Percentiles rank a stretch among this genome's conserved stretches.
Conservation (phyloP, 2,329 filamentous ascomycete genomes). For the Remersonia thermophila region DNA sequence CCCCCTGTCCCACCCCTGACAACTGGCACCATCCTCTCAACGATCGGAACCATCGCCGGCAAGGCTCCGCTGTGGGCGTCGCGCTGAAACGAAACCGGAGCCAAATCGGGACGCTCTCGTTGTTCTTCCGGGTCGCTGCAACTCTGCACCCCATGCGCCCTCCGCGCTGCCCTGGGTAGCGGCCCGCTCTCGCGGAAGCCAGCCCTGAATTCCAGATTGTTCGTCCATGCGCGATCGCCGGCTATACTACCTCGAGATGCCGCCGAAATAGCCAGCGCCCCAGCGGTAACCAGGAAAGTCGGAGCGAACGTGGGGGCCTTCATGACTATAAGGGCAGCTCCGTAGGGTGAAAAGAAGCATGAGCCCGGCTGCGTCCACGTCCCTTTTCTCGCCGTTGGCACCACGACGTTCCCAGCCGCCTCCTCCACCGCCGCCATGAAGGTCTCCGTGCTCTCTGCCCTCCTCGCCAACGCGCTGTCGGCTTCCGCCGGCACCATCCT, state of each 20-base stretch:
- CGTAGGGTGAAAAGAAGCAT: background rate
- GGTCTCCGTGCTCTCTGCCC: constrained; percentile 12
- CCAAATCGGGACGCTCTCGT: constrained; percentile 12
- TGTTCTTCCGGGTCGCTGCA: constrained; percentile 15
- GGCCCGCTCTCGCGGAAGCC: constrained; percentile 13
- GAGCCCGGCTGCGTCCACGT: no score
- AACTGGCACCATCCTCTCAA: constrained; percentile 5
- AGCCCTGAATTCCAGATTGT: background rate
- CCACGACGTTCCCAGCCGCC: background rate
- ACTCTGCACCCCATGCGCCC: constrained; percentile 8
- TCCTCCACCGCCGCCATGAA: constrained; percentile 12
- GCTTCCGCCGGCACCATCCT: constrained; percentile 19
- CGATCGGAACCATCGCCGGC: constrained; percentile 5
- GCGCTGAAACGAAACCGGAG: constrained; percentile 7
- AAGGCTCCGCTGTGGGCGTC: constrained; percentile 4
- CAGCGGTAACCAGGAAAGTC: background rate
- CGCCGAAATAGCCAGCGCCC: background rate
- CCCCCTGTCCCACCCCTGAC: no score
- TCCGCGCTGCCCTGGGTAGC: constrained; percentile 2
- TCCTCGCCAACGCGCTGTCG: constrained; percentile 13
- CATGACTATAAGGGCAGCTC: background rate
- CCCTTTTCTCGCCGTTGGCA: background rate
- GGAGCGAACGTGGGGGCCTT: background rate
- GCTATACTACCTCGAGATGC: background rate
- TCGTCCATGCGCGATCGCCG: background rate